These are phyloP conservation scores for Hypoxylon rubiginosum DNA, from an alignment of 2,329 filamentous ascomycete species.

Conservation along the genomic window DNA sequence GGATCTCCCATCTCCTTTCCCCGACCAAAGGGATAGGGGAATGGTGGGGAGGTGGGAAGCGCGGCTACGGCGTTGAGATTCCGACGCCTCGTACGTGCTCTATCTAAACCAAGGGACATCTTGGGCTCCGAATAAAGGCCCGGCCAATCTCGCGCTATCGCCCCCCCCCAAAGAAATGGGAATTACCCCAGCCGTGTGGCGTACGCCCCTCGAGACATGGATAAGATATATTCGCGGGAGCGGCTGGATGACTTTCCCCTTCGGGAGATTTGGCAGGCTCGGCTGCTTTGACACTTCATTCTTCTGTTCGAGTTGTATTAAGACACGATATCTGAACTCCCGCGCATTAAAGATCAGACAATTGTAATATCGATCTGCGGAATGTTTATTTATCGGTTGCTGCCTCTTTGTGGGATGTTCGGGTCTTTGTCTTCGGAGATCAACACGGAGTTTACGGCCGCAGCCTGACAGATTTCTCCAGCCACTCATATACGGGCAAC, in stretches of 20 bases:
- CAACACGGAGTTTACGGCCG: conserved; percentile 41
- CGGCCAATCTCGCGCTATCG: conserved; percentile 20
- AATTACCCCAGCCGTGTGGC: conserved; percentile 27
- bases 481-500: conserved; percentile 5
- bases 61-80: conserved; percentile 32
- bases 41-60: conserved; percentile 19
- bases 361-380: conserved; percentile 39
- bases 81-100: conserved; percentile 37
- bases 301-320: conserved; percentile 8
- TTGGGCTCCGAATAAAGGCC: conserved; percentile 19
- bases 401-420: conserved; percentile 18
- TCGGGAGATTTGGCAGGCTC: conserved; percentile 16
- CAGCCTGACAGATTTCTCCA: conserved; percentile 35
- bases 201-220: conserved; percentile 22
- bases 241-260: conserved; percentile 17
- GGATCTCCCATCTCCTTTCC: conserved; percentile 16
- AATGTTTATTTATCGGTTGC: conserved; percentile 15
- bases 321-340: conserved; percentile 7
- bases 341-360: conserved; percentile 24
- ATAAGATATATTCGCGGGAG: conserved; percentile 28
- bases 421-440: conserved; percentile 38
- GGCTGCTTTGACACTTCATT: conserved; percentile 5
- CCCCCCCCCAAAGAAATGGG: conserved; percentile 20
- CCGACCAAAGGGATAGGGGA: conserved; percentile 16
- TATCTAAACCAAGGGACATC: conserved; percentile 17